Percentiles rank a stretch among this genome's conserved stretches.
These are phyloP conservation scores for Yamadazyma taylorii DNA, from an alignment of 1,139 yeast genomes.

Conservation along the genomic window DNA sequence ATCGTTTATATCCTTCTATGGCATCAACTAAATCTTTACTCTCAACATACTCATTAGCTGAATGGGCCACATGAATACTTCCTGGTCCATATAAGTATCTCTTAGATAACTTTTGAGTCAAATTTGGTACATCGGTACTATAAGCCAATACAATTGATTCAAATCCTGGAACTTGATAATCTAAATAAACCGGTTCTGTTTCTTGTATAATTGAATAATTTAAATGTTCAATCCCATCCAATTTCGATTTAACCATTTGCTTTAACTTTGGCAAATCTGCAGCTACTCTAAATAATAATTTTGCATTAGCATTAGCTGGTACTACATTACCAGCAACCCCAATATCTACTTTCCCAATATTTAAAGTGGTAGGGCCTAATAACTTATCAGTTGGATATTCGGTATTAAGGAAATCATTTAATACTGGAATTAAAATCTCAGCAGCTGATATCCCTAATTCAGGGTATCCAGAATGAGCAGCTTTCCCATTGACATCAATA, in stretches of 20 bases:
- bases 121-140: slow-evolving; percentile 64
- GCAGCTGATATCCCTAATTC: slow-evolving; percentile 66
- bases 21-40: slow-evolving; percentile 51
- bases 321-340: slow-evolving; percentile 66
- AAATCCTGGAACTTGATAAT: slow-evolving; percentile 63
- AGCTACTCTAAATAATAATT: slow-evolving; percentile 55
- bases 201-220: slow-evolving; percentile 19
- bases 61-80: slow-evolving; percentile 63
- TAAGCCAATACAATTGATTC: slow-evolving; percentile 57
- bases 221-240: slow-evolving; percentile 31
- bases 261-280: slow-evolving; percentile 40
- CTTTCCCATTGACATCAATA: slow-evolving; percentile 51
- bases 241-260: slow-evolving; percentile 31
- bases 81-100: slow-evolving; percentile 73
- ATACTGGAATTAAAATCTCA: slow-evolving; percentile 52
- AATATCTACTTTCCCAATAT: slow-evolving; percentile 57
- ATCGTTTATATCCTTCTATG: slow-evolving; percentile 54
- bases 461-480: slow-evolving; percentile 73
- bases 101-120: slow-evolving; percentile 34
- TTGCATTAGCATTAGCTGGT: slow-evolving; percentile 58
- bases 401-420: slow-evolving; percentile 31
- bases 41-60: slow-evolving; percentile 57
- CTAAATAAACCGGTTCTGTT: slow-evolving; percentile 48
- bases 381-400: slow-evolving; percentile 52
- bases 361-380: slow-evolving; percentile 63